phyloP scores from a whole-genome alignment of 352 stramenopile species.

The Phytophthora meadii region DNA sequence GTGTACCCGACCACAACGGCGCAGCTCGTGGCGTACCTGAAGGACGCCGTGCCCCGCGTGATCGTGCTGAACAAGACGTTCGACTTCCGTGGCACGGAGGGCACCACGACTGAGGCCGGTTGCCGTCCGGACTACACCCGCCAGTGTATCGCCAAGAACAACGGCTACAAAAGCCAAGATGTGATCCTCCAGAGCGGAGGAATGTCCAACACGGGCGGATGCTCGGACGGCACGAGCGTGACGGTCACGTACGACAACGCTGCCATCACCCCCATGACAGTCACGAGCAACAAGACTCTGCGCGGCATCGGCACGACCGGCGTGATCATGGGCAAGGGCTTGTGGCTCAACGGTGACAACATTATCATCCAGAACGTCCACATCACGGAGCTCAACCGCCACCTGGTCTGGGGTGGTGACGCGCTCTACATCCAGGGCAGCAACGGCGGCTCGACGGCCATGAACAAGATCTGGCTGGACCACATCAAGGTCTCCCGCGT shows the following conservation, averaged over 20 bases:
- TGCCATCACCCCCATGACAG: constrained; percentile 32
- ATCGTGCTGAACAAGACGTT: constrained; percentile 51
- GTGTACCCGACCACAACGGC: constrained; percentile 46
- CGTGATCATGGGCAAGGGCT: constrained; percentile 47
- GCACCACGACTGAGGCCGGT: constrained; percentile 47
- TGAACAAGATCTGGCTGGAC: constrained; percentile 54
- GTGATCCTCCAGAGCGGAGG: constrained; percentile 37
- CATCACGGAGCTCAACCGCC: constrained; percentile 39
- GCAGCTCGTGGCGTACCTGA: constrained; percentile 43
- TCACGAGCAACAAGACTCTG: constrained; percentile 50
- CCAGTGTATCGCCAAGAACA: constrained; percentile 41
- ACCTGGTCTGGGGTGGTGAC: constrained; percentile 36
- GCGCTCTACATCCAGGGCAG: constrained; percentile 34
- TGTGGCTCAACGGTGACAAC: constrained; percentile 46
- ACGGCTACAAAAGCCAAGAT: constrained; percentile 51
- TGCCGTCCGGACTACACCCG: constrained; percentile 46
- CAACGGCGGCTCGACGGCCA: constrained; percentile 23
- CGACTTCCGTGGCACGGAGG: constrained; percentile 51
- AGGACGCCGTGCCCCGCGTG: constrained; percentile 32
- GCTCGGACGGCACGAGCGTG: constrained; percentile 24
- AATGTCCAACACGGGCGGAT: constrained; percentile 32
- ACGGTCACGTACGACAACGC: constrained; percentile 35
- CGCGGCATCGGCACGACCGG: constrained; percentile 40
- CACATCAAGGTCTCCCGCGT: constrained; percentile 45
- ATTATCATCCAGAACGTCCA: constrained; percentile 55